A percentile compares a stretch with the other conserved stretches of the same genome.
These are phyloP conservation scores for Phaeolepiota aurea DNA, from an alignment of 768 basidiomycete genomes.

Conservation along the genomic window DNA sequence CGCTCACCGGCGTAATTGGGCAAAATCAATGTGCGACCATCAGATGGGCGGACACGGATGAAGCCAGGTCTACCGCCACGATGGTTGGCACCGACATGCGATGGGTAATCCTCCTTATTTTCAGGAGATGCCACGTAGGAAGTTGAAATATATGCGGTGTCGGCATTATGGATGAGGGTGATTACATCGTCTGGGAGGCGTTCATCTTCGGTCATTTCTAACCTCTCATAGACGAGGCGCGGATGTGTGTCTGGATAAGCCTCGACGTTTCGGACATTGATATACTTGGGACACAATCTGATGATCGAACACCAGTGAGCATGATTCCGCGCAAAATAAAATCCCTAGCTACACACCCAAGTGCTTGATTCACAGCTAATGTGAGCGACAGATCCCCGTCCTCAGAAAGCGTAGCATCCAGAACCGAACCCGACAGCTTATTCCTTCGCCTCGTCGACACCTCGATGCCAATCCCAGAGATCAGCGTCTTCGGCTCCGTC, in stretches of 20 bases:
- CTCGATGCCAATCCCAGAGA: constrained; percentile 42
- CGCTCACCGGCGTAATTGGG: constrained; percentile 39
- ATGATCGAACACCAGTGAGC: background rate
- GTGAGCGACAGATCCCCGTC: constrained; percentile 17
- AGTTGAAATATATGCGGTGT: constrained; percentile 36
- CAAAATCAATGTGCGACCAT: constrained; percentile 34
- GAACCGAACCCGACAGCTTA: constrained; percentile 34
- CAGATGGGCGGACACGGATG: constrained; percentile 32
- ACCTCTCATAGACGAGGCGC: constrained; percentile 17
- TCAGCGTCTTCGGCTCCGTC: constrained; percentile 14
- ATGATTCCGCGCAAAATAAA: background rate
- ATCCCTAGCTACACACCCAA: constrained; percentile 24
- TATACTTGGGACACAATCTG: constrained; percentile 52
- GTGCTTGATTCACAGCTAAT: constrained; percentile 29
- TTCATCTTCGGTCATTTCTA: constrained; percentile 16
- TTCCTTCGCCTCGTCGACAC: constrained; percentile 36
- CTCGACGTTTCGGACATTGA: constrained; percentile 35
- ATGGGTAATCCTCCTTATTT: constrained; percentile 27
- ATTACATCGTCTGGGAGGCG: constrained; percentile 32
- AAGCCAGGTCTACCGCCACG: constrained; percentile 42
- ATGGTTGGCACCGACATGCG: constrained; percentile 40
- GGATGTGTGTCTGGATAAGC: constrained; percentile 24
- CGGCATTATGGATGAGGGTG: constrained; percentile 26
- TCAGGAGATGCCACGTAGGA: constrained; percentile 23
- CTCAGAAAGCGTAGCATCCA: constrained; percentile 1